Evolutionary conservation across 2,329 filamentous ascomycete species (phyloP).

Genomic region (Alternaria incomplexa): DNA sequence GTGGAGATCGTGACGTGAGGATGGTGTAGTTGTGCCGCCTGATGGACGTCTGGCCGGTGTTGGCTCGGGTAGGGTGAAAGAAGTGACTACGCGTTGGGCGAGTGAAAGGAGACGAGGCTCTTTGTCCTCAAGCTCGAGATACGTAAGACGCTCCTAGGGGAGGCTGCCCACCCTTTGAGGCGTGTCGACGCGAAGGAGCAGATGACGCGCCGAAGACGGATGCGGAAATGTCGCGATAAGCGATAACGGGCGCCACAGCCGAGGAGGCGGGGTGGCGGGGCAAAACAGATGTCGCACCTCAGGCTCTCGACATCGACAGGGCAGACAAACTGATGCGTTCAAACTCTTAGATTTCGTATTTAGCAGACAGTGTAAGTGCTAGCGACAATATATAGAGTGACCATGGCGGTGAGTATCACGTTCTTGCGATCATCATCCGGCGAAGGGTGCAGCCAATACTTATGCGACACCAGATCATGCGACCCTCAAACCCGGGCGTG

Average conservation of each 20-base stretch:
- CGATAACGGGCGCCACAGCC: slow-evolving; percentile 33
- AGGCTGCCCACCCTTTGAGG: slow-evolving; percentile 15
- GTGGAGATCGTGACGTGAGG: neutral
- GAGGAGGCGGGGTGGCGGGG: slow-evolving; percentile 15
- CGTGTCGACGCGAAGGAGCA: slow-evolving; percentile 11
- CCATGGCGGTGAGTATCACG: neutral
- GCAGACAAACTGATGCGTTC: neutral
- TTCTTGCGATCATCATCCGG: neutral
- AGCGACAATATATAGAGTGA: neutral
- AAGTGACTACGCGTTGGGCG: neutral
- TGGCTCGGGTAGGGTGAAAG: neutral
- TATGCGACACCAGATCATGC: slow-evolving; percentile 21
- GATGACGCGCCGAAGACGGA: slow-evolving; percentile 30
- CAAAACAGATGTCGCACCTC: slow-evolving; percentile 4
- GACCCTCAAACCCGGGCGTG: slow-evolving; percentile 8
- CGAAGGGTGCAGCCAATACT: slow-evolving; percentile 10
- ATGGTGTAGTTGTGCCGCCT: neutral
- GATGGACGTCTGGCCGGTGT: neutral
- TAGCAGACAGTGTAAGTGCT: neutral
- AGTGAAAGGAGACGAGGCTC: neutral
- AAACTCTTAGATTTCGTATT: neutral
- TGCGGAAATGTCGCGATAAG: slow-evolving; percentile 20
- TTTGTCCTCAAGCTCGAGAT: neutral
- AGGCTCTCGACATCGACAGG: neutral
- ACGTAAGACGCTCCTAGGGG: neutral